Evolutionary conservation across 495 filamentous ascomycete species (phyloP).

Genomic region (Pyrenopolyporus hunteri): DNA sequence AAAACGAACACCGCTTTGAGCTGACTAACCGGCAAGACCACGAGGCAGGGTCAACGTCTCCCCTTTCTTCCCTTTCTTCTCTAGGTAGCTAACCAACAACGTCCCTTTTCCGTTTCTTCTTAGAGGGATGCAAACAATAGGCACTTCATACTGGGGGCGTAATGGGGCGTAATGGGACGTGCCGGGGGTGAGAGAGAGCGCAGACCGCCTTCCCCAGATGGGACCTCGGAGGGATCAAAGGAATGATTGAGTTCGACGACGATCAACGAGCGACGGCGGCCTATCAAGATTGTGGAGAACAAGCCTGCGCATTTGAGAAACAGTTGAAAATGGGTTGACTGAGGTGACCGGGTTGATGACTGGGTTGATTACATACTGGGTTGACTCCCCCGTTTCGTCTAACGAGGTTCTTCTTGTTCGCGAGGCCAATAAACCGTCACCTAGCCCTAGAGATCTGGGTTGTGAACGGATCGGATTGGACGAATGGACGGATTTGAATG

Average conservation of each 20-base stretch:
- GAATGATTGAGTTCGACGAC: constrained; percentile 22
- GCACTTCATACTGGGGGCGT: no score
- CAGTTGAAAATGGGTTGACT: no score
- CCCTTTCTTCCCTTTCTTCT: constrained; percentile 1
- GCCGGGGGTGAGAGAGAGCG: neutral
- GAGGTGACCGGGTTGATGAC: no score
- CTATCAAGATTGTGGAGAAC: constrained; percentile 21
- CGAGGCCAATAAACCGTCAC: no score
- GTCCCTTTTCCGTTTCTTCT: neutral
- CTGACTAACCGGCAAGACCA: constrained; percentile 7
- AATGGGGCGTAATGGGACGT: no score
- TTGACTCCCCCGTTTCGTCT: no score
- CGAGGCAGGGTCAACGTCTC: neutral
- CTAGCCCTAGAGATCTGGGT: no score
- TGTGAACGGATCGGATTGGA: no score
- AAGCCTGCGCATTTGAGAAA: constrained; percentile 9
- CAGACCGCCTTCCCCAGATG: constrained; percentile 38
- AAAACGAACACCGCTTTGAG: constrained; percentile 2
- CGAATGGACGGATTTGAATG: no score
- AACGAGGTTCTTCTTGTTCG: no score
- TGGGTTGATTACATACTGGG: no score
- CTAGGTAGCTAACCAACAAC: neutral
- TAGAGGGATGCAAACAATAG: constrained; percentile 18
- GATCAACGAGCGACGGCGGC: constrained; percentile 23
- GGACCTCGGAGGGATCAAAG: constrained; percentile 35